A percentile compares a stretch with the other conserved stretches of the same genome.
Evolutionary conservation across 768 basidiomycete species (phyloP).

Genomic region (Suillus tomentosus): DNA sequence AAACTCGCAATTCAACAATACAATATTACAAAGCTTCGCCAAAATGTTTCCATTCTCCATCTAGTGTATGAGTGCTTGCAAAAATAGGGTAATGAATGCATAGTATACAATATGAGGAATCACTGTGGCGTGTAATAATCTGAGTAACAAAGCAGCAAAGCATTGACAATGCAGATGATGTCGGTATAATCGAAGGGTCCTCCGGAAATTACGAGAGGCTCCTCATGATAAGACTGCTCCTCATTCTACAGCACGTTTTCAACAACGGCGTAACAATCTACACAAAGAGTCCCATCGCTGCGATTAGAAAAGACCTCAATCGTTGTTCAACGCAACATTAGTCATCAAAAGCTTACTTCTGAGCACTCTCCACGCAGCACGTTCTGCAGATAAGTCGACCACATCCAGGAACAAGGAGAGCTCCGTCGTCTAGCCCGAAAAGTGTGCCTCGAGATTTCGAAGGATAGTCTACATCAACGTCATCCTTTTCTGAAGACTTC

Average conservation of each 20-base stretch:
- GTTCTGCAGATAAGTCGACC: conserved; percentile 37
- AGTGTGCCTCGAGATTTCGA: conserved; percentile 9
- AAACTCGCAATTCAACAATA: neutral
- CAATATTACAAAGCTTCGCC: neutral
- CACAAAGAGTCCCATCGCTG: conserved; percentile 34
- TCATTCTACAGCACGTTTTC: neutral
- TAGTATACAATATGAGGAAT: conserved; percentile 11
- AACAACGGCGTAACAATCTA: conserved; percentile 33
- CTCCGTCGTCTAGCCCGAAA: conserved; percentile 13
- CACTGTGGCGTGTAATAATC: neutral
- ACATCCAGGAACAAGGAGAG: conserved; percentile 32
- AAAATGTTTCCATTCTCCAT: neutral
- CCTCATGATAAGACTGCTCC: neutral
- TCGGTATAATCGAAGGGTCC: neutral
- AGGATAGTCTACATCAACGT: conserved; percentile 18
- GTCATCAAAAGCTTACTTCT: conserved; percentile 31
- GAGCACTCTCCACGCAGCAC: conserved; percentile 38
- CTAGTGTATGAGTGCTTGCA: neutral
- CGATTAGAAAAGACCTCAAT: neutral
- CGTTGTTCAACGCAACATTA: neutral
- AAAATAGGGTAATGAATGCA: conserved; percentile 4
- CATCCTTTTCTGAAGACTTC: conserved; percentile 29
- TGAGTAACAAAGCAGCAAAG: conserved; percentile 3
- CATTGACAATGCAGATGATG: neutral
- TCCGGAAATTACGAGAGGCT: neutral